Base-by-base conservation (phyloP, 2,329 filamentous ascomycete genomes). In the Pseudofabraea citricarpa region DNA sequence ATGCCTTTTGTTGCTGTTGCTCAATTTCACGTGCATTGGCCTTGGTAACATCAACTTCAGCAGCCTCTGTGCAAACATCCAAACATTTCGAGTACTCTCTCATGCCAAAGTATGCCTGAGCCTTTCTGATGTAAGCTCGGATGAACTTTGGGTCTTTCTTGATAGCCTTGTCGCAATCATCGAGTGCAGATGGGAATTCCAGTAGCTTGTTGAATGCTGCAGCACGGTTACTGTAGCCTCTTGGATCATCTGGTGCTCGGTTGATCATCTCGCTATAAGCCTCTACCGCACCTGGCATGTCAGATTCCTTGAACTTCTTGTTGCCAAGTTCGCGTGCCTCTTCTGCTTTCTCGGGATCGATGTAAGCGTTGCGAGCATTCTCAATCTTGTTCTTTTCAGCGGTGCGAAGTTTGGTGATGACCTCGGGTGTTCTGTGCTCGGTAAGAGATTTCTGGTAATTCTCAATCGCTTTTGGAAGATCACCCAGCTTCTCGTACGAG, bases 191-290 rank as follows among this genome's bases (percentile, higher is more conserved):
- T 6, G 93, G 93, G 74, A 98, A 95, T 56, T 90, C 87, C 59
- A 98, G 87, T 33, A 98, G 78, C 74, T 98, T 98, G 70, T 96
- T 87, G 60, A 97, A 89, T 36, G 93, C 94, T 4, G 93, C 93
- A 6, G 93, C 93, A 56, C 93, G 90, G 77, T 98, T 98, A 64
- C 87, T 94, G 77, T 93, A 98, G 33, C 93, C 91, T 56, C 94
- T 84, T 31, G 93, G 85, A 62, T 98, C 93, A 1, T 94, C 78
- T 5, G 94, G 93, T 0, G 89, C 85, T 46, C 93, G 90, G 78
- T 96, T 96, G 67, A 86, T 86, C 90, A 97, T 96, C 72, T 98
- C 93, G 1, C 75, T 81, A 73, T 98, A 98, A 1, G 91, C 89
- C 35, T 89, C 90, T 21, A 98, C 90, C 8, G 93, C 93, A 41